These are phyloP conservation scores for Vaccinium myrtillus DNA, from an alignment of 148 eudicot genomes.

Conservation along the genomic window DNA sequence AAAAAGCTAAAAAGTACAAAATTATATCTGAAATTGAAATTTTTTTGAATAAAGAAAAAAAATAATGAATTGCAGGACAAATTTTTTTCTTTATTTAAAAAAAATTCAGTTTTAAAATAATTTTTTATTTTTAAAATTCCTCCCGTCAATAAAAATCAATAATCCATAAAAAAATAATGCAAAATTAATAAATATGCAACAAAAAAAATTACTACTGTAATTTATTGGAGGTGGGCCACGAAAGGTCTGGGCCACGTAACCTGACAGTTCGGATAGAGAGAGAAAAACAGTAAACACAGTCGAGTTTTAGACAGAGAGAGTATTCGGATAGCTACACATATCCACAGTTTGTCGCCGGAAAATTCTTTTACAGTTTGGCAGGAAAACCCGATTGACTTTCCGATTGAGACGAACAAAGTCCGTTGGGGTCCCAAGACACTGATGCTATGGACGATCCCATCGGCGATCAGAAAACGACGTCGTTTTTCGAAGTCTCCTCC, in stretches of 20 bases:
- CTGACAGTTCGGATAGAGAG: constrained; percentile 31
- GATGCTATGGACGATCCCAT: constrained; percentile 25
- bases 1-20: no score
- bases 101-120: no score
- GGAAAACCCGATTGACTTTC: neutral
- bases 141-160: no score
- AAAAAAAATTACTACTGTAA: no score
- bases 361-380: neutral
- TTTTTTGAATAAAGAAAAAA: no score
- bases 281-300: neutral
- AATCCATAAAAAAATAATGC: no score
- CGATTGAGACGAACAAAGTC: neutral
- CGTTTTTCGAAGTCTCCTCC: constrained; percentile 1
- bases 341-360: constrained; percentile 2
- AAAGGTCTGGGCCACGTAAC: constrained; percentile 33
- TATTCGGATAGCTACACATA: neutral
- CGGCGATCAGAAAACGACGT: constrained; percentile 16
- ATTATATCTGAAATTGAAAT: no score
- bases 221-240: neutral
- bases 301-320: neutral
- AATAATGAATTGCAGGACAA: no score
- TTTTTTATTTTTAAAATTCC: no score
- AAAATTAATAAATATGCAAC: no score
- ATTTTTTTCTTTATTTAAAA: no score
- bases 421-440: constrained; percentile 25